Evolutionary conservation across 106 monocot genomes (phyloP), one percentile per base, ranked within the genome.

Genomic region (Iris macrosiphon): DNA sequence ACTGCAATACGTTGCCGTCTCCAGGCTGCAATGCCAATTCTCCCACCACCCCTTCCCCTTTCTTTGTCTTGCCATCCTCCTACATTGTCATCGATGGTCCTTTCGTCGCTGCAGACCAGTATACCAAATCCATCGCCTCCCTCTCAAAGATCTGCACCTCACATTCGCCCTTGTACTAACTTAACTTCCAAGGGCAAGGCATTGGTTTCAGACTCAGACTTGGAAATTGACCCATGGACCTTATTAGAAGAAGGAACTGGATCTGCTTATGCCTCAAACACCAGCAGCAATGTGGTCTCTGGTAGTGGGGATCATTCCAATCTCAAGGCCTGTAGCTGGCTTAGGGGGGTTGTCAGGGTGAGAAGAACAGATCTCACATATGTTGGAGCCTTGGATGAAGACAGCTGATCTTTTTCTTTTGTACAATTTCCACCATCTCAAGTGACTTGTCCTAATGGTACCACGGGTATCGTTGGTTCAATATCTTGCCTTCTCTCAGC

Each of bases 341-440:
- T 99, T 23, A 99, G 79, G 78, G 98, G 98, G 9, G 78, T 91
- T 3, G 82, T 91, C 49, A 87, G 98, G 72, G 65, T 87, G 67
- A 80, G 91, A 41, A 87, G 98, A 76, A 79, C 87, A 15, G 87
- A 87, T 49, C 86, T 99, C 21, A 87, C 91, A 14, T 99, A 99
- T 47, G 68, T 87, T 55, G 91, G 91, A 51, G 63, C 73, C 4
- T 52, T 78, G 45, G 98, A 99, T 31, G 98, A 99, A 1, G 91
- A 91, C 55, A 84, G 78, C 78, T 99, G 78, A 91, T 70, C 19
- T 15, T 41, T 58, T 53, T 70, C 19, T 31, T 62, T 39, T 59
- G 69, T 62, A 61, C 37, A 33, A 64, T 67, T 54, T 59, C 40
- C 16, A 16, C 56, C 22, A 16, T n/a, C 4, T 24, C 11, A 13